Conservation (phyloP, 495 filamentous ascomycete genomes). For the Trichoderma reesei region DNA sequence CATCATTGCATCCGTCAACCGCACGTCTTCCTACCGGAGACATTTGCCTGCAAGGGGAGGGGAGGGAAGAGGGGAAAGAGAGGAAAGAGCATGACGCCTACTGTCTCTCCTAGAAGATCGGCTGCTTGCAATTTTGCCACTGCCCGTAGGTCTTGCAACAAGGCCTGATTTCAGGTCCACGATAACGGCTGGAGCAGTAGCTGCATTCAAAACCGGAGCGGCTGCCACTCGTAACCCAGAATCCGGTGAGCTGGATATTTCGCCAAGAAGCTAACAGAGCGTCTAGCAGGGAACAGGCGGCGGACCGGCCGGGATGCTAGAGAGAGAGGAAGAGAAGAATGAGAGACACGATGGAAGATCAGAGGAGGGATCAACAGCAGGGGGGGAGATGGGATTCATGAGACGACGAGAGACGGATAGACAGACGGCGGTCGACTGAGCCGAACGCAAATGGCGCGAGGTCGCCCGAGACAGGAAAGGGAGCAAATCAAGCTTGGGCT, state of each 20-base stretch:
- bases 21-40: too few species aligned
- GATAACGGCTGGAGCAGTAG: not conserved
- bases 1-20: too few species aligned
- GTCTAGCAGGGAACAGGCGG: not conserved
- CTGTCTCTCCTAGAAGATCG: not conserved
- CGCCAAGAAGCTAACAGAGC: not conserved
- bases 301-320: not conserved
- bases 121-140: not conserved
- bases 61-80: not conserved
- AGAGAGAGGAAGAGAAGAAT: not conserved
- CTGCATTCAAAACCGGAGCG: not conserved
- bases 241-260: not conserved
- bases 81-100: not conserved
- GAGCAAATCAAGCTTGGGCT: too few species aligned
- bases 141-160: too few species aligned
- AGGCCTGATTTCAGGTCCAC: not conserved
- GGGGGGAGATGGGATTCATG: too few species aligned
- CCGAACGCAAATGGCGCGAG: not conserved
- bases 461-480: not conserved
- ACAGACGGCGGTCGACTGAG: not conserved
- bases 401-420: not conserved
- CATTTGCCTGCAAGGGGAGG: too few species aligned
- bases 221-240: not conserved
- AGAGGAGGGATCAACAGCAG: not conserved
- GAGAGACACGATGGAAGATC: not conserved